phyloP scores from a whole-genome alignment of 148 eudicot species.

The Vaccinium darrowii region DNA sequence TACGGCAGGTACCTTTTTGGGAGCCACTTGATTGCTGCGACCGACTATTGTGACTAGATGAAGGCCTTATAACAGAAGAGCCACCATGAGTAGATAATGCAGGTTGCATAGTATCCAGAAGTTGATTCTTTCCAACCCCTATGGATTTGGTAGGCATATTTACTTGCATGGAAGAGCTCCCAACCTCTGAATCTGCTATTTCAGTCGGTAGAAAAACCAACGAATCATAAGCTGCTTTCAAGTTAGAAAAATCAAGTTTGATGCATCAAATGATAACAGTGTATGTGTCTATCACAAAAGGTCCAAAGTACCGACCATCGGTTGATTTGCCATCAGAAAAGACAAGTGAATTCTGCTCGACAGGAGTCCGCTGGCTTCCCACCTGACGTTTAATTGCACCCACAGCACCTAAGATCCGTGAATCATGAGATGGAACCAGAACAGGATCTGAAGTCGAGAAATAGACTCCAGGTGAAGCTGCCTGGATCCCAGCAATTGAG shows the following conservation, averaged over 20 bases:
- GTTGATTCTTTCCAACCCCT: slow-evolving; percentile 50
- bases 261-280: neutral
- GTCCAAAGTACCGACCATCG: slow-evolving; percentile 34
- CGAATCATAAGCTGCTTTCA: slow-evolving; percentile 15
- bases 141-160: slow-evolving; percentile 40
- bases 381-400: slow-evolving; percentile 52
- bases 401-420: slow-evolving; percentile 39
- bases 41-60: slow-evolving; percentile 56
- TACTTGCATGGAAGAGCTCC: slow-evolving; percentile 33
- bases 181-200: slow-evolving; percentile 36
- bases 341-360: slow-evolving; percentile 29
- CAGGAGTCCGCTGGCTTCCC: slow-evolving; percentile 35
- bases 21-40: slow-evolving; percentile 55
- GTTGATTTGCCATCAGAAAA: slow-evolving; percentile 42
- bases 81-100: slow-evolving; percentile 34
- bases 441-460: slow-evolving; percentile 62
- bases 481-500: slow-evolving; percentile 29
- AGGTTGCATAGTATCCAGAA: slow-evolving; percentile 32
- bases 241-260: neutral
- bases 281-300: neutral
- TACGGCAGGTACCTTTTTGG: slow-evolving; percentile 53
- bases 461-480: slow-evolving; percentile 37
- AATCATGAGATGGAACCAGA: slow-evolving; percentile 47
- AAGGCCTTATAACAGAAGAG: slow-evolving; percentile 55
- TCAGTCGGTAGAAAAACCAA: slow-evolving; percentile 8